Evolutionary conservation across 1,139 yeast species (phyloP), one percentile per base, ranked within the genome.

Genomic region (Saccharomyces pastorianus): DNA sequence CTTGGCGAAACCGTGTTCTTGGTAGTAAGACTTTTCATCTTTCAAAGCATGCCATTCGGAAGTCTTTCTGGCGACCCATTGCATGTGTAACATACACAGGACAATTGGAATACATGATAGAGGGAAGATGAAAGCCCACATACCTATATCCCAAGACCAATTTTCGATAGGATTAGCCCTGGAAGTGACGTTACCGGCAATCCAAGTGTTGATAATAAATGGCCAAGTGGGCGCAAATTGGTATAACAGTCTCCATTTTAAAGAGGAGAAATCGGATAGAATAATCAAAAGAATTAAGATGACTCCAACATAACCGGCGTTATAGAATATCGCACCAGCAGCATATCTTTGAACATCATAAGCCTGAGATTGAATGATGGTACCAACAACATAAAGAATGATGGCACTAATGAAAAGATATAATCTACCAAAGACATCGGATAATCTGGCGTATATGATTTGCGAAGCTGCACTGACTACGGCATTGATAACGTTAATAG

Each of bases 391-490:
- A 64, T 85, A 85, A 59, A 86, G 78, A 7, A 85, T 60, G 27
- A 85, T 73, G 0, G 87, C 75, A 8, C 81, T 69, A 31, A 80
- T 50, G 50, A 83, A 71, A 56, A 85, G 69, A 59, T 81, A 82
- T 48, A 83, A 67, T 64, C 95, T 80, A 42, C 93, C 93, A 66
- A 84, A 84, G 26, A 80, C 76, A 69, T 86, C 91, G 3, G 88
- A 78, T 47, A 85, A 71, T 63, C 90, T 76, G 6, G 93, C 91
- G 58, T 77, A 83, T 17, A 82, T 75, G 2, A 88, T 84, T 67
- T 84, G 88, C 6, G 88, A 78, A 28, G 87, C 90, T 42, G 89
- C 89, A 53, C 83, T 85, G 48, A 84, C 79, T 48, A 85, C 86
- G 29, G 81, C 76, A 55, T 79, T 76, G 55, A 84, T 79, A 32